Percentiles rank a stretch among this genome's conserved stretches.
phyloP scores from a whole-genome alignment of 352 stramenopile species.

The Pythium aristosporum region DNA sequence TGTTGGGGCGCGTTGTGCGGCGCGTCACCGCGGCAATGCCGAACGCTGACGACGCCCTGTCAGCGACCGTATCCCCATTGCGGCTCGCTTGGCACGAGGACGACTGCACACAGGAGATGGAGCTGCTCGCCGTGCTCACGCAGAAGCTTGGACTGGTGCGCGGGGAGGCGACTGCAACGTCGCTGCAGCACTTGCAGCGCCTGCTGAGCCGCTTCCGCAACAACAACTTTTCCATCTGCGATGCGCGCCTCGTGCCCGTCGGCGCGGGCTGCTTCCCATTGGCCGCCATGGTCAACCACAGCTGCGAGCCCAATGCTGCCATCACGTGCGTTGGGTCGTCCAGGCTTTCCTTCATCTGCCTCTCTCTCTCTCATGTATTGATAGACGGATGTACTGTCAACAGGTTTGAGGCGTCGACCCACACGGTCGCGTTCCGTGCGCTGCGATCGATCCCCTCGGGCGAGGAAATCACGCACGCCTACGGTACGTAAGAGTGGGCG shows the following conservation, averaged over 20 bases:
- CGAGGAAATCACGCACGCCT: slow-evolving; percentile 65
- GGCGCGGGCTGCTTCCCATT: slow-evolving; percentile 63
- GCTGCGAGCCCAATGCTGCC: slow-evolving; percentile 63
- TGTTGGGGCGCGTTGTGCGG: slow-evolving; percentile 54
- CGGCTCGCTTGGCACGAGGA: slow-evolving; percentile 60
- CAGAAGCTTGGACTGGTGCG: slow-evolving; percentile 57
- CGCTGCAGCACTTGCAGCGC: slow-evolving; percentile 29
- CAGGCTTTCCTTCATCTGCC: neutral
- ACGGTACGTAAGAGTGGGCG: slow-evolving; percentile 42
- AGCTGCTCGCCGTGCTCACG: slow-evolving; percentile 44
- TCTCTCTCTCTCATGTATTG: neutral
- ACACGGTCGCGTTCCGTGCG: slow-evolving; percentile 52
- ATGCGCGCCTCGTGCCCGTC: slow-evolving; percentile 55
- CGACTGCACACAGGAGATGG: slow-evolving; percentile 48
- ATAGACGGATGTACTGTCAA: neutral
- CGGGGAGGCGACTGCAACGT: slow-evolving; percentile 19
- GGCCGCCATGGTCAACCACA: slow-evolving; percentile 79
- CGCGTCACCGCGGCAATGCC: slow-evolving; percentile 1
- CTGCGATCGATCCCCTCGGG: slow-evolving; percentile 44
- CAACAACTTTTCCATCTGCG: slow-evolving; percentile 81
- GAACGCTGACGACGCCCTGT: neutral
- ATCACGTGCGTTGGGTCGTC: slow-evolving; percentile 46
- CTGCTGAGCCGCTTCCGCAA: slow-evolving; percentile 74
- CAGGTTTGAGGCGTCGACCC: slow-evolving; percentile 46
- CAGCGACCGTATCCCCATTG: slow-evolving; percentile 15